Percentiles rank a stretch among this genome's conserved stretches.
Conservation (phyloP, 768 basidiomycete genomes). For the Leccinum fibrillosum region DNA sequence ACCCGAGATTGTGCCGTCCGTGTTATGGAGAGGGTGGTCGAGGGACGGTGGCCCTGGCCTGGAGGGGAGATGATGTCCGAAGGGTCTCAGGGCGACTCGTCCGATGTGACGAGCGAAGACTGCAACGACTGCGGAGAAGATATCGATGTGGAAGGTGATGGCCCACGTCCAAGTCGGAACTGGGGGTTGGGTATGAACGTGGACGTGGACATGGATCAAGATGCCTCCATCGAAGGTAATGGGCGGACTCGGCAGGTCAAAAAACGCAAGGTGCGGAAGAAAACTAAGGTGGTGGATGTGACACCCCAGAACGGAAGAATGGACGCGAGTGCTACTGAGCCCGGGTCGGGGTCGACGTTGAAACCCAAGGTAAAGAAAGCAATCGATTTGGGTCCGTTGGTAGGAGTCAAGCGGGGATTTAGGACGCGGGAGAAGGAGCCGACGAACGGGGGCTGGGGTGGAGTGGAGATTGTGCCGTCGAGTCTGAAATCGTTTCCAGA, state of each 20-base stretch:
- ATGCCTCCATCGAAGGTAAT: conserved; percentile 5
- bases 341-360: not conserved
- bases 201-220: conserved; percentile 24
- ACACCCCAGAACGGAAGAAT: not conserved
- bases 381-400: conserved; percentile 59
- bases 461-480: conserved; percentile 52
- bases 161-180: conserved; percentile 5
- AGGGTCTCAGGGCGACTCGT: conserved; percentile 20
- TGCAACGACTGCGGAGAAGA: conserved; percentile 15
- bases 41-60: conserved; percentile 33
- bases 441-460: conserved; percentile 58
- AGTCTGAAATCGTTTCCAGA: conserved; percentile 19
- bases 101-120: conserved; percentile 15
- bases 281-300: conserved; percentile 31
- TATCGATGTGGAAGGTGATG: conserved; percentile 27
- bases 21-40: conserved; percentile 66
- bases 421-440: conserved; percentile 55
- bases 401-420: conserved; percentile 60
- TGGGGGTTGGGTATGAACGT: conserved; percentile 23
- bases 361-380: not conserved
- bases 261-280: conserved; percentile 24
- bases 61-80: conserved; percentile 25
- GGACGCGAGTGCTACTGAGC: not conserved
- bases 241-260: conserved; percentile 10
- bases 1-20: conserved; percentile 60